Percentiles rank a stretch among this genome's conserved stretches.
phyloP scores from a whole-genome alignment of 116 monocot species.

The Iris pallida region DNA sequence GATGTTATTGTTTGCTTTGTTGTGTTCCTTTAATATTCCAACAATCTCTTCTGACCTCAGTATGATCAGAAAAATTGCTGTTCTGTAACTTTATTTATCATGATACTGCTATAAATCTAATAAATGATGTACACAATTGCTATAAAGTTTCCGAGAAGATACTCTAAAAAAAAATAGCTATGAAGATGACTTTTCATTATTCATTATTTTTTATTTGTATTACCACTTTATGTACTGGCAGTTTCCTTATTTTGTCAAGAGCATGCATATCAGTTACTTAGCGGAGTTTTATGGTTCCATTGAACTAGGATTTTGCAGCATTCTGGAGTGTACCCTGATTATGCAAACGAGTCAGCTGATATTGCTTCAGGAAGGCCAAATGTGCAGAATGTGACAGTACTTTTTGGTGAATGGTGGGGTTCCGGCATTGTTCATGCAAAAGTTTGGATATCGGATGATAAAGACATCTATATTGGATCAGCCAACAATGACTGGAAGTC shows the following conservation, averaged over 20 bases:
- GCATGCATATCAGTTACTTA: not conserved
- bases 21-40: no score
- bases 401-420: slow-evolving; percentile 80
- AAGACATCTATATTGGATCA: slow-evolving; percentile 82
- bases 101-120: no score
- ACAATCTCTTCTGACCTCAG: no score
- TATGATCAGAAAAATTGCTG: no score
- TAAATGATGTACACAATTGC: no score
- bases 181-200: no score
- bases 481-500: slow-evolving; percentile 99
- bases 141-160: no score
- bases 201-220: no score
- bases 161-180: no score
- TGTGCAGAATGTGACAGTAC: slow-evolving; percentile 81
- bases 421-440: slow-evolving; percentile 93
- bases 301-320: slow-evolving; percentile 82
- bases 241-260: not conserved
- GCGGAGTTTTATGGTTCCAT: not conserved
- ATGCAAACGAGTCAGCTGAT: slow-evolving; percentile 57
- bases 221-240: no score
- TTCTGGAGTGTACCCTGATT: slow-evolving; percentile 85
- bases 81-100: no score
- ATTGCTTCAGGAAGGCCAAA: slow-evolving; percentile 79
- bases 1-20: no score
- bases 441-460: slow-evolving; percentile 90